Conservation (phyloP, 495 filamentous ascomycete genomes). For the Penicillium bovifimosum region DNA sequence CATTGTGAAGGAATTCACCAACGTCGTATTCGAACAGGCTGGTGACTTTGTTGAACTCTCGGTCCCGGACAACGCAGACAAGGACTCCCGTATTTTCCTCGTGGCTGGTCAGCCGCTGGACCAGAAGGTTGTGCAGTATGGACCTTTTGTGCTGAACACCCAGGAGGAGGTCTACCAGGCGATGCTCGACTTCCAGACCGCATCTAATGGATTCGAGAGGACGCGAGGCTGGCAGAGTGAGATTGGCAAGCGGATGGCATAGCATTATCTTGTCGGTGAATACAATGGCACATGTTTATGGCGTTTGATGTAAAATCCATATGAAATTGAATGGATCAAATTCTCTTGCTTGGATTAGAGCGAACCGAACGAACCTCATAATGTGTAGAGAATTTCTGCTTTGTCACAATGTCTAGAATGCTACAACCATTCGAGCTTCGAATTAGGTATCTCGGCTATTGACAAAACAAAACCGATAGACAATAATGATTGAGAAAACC, state of each 20-base stretch:
- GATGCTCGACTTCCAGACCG: conserved; percentile 78
- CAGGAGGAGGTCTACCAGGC: conserved; percentile 87
- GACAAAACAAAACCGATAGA: too few relatives aligned
- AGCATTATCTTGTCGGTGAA: conserved; percentile 12
- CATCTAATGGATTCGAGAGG: conserved; percentile 86
- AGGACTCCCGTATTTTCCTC: conserved; percentile 66
- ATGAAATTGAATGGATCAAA: too few relatives aligned
- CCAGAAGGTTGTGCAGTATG: conserved; percentile 93
- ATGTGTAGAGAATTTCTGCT: too few relatives aligned
- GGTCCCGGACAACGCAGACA: conserved; percentile 63
- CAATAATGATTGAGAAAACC: too few relatives aligned
- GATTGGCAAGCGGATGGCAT: conserved; percentile 81
- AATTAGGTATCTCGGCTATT: background rate
- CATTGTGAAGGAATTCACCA: conserved; percentile 68
- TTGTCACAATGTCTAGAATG: too few relatives aligned
- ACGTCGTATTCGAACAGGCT: conserved; percentile 78
- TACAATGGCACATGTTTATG: background rate
- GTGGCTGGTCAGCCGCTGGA: conserved; percentile 82
- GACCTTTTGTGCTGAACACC: conserved; percentile 82
- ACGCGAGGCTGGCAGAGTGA: conserved; percentile 80
- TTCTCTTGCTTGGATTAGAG: too few relatives aligned
- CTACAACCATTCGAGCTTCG: too few relatives aligned
- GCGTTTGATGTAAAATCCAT: background rate
- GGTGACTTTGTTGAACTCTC: conserved; percentile 68
- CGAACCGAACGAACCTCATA: too few relatives aligned